Base-by-base conservation (phyloP, 2,329 filamentous ascomycete species). In the Blastomyces gilchristii region DNA sequence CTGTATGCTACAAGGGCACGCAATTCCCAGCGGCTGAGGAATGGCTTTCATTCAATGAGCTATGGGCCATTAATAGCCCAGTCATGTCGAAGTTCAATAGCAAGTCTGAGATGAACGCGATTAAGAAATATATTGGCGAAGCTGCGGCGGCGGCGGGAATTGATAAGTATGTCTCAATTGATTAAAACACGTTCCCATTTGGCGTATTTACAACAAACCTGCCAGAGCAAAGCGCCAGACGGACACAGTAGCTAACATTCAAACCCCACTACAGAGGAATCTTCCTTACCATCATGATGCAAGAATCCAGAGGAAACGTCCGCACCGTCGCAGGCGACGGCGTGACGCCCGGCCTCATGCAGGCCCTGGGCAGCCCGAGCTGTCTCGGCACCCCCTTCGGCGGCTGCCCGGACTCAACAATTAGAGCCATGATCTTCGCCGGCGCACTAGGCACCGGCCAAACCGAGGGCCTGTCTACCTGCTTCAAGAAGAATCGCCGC, bases 211-310 rank as follows among this genome's bases (percentile, higher is more conserved):
- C 18, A 14, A 34, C 31, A 37, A 37, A 11, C 37, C 56, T 45
- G 11, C 28, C 2, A 52, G 37, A 4, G 25, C 50, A 53, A 53
- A 9, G 22, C 3, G 31, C 31, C 3, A 4, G 37, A 37, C 34
- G 34, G 34, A 37, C 34, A 9, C 8, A 28, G 9, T 4, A 31
- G 16, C 47, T 59, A 59, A 59, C 18, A 3, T 25, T 31, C 5
- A 14, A 14, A n/a, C n/a, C 22, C 34, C 34, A 37, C 1, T 11
- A n/a, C 41, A 63, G 61, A 22, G 45, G 31, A 11, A n/a, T 60
- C 14, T n/a, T 63, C 22, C 54, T 63, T n/a, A 9, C 54, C 8
- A 28, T 60, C 11, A 63, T 63, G 28, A 58, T 63, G 41, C 54
- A 63, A 45, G 61, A 63, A 52, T 63, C 61, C 28, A 43, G 2